Percentiles rank a stretch among this genome's conserved stretches.
Evolutionary conservation across 2,329 filamentous ascomycete species (phyloP).

Genomic region (Alternaria panax): DNA sequence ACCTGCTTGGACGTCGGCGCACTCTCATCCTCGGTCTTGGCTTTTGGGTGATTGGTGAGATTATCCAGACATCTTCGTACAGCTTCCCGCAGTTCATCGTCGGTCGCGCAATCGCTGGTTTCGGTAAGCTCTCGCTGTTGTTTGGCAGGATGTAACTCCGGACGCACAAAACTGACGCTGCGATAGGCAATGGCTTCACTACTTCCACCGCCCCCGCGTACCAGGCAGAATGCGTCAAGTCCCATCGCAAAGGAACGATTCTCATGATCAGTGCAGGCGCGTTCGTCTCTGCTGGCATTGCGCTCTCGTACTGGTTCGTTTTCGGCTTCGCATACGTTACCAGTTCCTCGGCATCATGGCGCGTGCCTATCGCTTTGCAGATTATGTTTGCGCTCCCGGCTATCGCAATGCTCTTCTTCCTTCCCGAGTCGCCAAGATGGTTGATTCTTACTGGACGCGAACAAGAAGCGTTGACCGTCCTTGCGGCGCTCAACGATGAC

Average conservation of each 20-base stretch:
- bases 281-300: conserved; percentile 59
- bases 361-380: conserved; percentile 66
- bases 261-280: conserved; percentile 59
- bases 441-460: conserved; percentile 64
- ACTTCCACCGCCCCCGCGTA: conserved; percentile 61
- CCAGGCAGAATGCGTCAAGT: conserved; percentile 59
- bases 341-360: conserved; percentile 52
- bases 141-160: not conserved
- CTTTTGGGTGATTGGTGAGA: conserved; percentile 59
- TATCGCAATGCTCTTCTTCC: conserved; percentile 58
- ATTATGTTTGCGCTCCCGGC: conserved; percentile 64
- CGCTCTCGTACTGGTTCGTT: conserved; percentile 62
- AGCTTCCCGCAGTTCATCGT: conserved; percentile 59
- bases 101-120: conserved; percentile 58
- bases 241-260: conserved; percentile 54
- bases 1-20: conserved; percentile 58
- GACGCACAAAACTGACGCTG: not conserved
- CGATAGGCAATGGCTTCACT: conserved; percentile 59
- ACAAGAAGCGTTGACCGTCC: conserved; percentile 49
- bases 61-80: conserved; percentile 58
- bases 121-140: conserved; percentile 52
- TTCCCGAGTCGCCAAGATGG: conserved; percentile 67
- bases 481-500: conserved; percentile 42
- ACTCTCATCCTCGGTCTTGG: conserved; percentile 59
- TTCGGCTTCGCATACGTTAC: conserved; percentile 59